Base-by-base conservation (phyloP, 2,329 filamentous ascomycete genomes). In the Xylaria sp. region DNA sequence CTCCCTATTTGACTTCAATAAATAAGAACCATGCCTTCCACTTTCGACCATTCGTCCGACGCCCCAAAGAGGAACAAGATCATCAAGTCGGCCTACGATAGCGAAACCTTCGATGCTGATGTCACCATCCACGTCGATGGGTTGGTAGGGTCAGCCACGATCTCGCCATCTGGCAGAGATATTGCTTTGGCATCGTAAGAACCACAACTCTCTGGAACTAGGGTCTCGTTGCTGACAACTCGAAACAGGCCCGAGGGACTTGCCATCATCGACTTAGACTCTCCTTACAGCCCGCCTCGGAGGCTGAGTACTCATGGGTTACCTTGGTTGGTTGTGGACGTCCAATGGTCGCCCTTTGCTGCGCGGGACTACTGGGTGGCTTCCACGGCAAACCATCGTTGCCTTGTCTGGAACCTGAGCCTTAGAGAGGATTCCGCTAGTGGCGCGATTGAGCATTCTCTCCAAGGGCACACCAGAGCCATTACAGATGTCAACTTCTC, bases 401-500 rank as follows among this genome's bases (percentile, higher is more conserved):
- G 94, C 23, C 84, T 97, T 59, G 93, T 97, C 23, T 97, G 94
- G 94, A 97, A 97, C 78, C 83, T 97, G 68, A 93, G 91, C 72
- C 86, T 93, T 78, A 86, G 89, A 67, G 90, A 93, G 73, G 92
- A 95, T 73, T 92, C 91, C 0, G 82, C 83, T 30, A 85, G 86
- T 7, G 88, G 88, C 2, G 87, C 89, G 46, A 94, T 97, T 70
- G 93, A 97, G 78, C 92, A 95, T 79, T 94, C 93, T 13, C 85
- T 97, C 15, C 92, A 97, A 75, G 93, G 91, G 2, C 94, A 93
- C 79, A 93, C 89, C 53, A 88, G 95, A 72, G 94, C 94, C 70
- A 97, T 97, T 73, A 97, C 94, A 8, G 94, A 97, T 78, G 94
- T 97, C 79, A 97, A 97, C 79, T 97, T 97, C 79, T 97, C 93